Percentiles rank a stretch among this genome's conserved stretches.
Evolutionary conservation across 345 rosid species (phyloP).

Genomic region (Dipteronia dyeriana): DNA sequence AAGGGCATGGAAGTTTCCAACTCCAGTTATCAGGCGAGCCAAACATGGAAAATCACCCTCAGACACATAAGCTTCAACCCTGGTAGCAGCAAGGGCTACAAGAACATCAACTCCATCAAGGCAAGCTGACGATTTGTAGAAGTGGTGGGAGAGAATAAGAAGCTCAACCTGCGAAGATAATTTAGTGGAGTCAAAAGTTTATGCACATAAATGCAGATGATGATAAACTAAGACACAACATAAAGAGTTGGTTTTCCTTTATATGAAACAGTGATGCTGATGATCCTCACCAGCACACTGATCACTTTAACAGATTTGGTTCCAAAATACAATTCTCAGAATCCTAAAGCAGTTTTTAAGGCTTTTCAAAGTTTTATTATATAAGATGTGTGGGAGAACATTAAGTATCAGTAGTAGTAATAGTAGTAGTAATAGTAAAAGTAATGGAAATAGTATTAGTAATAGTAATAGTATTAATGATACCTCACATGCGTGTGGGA

Average conservation of each 20-base stretch:
- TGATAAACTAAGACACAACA: not conserved
- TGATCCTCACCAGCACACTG: not conserved
- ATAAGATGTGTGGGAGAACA: not conserved
- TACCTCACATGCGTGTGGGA: slow-evolving; percentile 99
- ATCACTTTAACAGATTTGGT: not conserved
- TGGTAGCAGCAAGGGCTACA: slow-evolving; percentile 94
- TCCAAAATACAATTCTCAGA: not conserved
- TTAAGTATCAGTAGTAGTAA: slow-evolving; percentile 8
- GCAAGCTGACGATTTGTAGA: slow-evolving; percentile 97
- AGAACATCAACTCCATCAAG: slow-evolving; percentile 99
- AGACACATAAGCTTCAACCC: slow-evolving; percentile 89
- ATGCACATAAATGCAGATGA: not conserved
- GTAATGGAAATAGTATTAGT: not conserved
- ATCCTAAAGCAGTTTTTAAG: not conserved
- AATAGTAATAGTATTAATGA: not conserved
- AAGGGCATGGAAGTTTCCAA: slow-evolving; percentile 93
- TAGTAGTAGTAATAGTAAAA: slow-evolving; percentile 6
- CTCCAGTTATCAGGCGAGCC: slow-evolving; percentile 94
- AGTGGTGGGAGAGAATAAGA: slow-evolving; percentile 94
- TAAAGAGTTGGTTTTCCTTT: not conserved
- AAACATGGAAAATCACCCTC: slow-evolving; percentile 97
- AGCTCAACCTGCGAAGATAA: slow-evolving; percentile 78
- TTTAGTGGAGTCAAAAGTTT: slow-evolving; percentile 6
- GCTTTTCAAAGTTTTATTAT: not conserved
- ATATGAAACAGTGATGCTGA: not conserved